Conservation (phyloP, 2,329 filamentous ascomycete genomes). For the Parafenestella ontariensis region DNA sequence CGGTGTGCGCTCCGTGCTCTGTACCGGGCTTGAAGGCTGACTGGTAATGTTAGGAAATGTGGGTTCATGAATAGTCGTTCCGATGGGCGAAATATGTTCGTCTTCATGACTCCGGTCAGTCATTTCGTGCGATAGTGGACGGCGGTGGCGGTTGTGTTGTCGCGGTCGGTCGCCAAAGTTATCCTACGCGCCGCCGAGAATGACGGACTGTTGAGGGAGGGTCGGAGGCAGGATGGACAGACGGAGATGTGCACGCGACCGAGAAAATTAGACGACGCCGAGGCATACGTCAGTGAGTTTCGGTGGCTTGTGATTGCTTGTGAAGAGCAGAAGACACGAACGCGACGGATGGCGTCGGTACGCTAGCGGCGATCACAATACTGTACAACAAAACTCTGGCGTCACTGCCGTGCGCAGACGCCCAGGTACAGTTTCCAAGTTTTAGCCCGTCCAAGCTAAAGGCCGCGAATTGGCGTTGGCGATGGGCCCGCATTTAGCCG, state of each 20-base stretch:
- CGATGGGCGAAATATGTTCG: slow-evolving; percentile 23
- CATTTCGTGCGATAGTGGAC: slow-evolving; percentile 19
- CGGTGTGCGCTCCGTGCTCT: slow-evolving; percentile 7
- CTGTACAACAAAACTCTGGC: no score
- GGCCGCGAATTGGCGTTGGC: background rate
- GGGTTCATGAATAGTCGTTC: slow-evolving; percentile 30
- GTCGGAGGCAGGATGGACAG: background rate
- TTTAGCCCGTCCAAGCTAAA: slow-evolving; percentile 8
- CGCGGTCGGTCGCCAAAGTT: background rate
- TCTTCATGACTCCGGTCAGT: slow-evolving; percentile 18
- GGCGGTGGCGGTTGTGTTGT: background rate
- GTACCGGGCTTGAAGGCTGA: slow-evolving; percentile 7
- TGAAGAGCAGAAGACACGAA: background rate
- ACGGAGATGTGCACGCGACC: background rate
- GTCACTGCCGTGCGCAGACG: slow-evolving; percentile 9
- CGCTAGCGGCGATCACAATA: background rate
- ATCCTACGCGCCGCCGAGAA: background rate
- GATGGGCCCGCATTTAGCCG: background rate
- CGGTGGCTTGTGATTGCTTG: background rate
- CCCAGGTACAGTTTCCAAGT: slow-evolving; percentile 17
- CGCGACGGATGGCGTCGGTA: background rate
- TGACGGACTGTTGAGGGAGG: background rate
- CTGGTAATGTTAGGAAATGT: slow-evolving; percentile 29
- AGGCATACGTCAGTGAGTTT: slow-evolving; percentile 3
- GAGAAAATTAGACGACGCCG: no score